These are phyloP conservation scores for Tolypocladium endophyticum DNA, from an alignment of 2,329 filamentous ascomycete species.

Conservation along the genomic window DNA sequence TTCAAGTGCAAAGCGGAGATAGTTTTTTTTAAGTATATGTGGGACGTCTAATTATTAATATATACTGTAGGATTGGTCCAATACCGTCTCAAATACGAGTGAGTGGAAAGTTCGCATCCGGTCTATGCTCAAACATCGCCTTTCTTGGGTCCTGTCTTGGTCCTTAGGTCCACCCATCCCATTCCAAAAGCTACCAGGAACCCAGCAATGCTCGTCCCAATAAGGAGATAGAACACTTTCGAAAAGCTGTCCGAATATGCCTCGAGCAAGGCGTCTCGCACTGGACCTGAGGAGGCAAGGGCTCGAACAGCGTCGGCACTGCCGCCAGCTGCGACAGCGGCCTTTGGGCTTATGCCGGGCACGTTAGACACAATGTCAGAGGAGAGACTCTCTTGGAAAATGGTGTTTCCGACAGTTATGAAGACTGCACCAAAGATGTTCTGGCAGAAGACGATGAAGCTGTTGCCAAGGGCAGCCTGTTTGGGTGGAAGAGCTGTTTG, in stretches of 20 bases:
- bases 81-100: neutral
- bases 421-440: neutral
- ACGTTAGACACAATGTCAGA: neutral
- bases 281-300: neutral
- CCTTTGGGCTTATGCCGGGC: neutral
- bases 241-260: neutral
- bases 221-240: neutral
- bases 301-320: neutral
- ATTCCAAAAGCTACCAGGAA: neutral
- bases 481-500: neutral
- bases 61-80: too few species aligned
- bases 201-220: neutral
- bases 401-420: neutral
- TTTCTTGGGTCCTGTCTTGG: neutral
- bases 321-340: neutral
- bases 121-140: neutral
- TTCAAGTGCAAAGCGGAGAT: neutral
- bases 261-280: neutral
- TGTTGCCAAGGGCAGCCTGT: neutral
- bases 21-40: neutral
- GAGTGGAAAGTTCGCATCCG: neutral
- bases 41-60: neutral
- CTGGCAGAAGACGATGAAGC: neutral
- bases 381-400: neutral
- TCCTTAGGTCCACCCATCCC: neutral